Base-by-base conservation (phyloP, 495 filamentous ascomycete genomes). In the Hypoxylon lienhwacheense region DNA sequence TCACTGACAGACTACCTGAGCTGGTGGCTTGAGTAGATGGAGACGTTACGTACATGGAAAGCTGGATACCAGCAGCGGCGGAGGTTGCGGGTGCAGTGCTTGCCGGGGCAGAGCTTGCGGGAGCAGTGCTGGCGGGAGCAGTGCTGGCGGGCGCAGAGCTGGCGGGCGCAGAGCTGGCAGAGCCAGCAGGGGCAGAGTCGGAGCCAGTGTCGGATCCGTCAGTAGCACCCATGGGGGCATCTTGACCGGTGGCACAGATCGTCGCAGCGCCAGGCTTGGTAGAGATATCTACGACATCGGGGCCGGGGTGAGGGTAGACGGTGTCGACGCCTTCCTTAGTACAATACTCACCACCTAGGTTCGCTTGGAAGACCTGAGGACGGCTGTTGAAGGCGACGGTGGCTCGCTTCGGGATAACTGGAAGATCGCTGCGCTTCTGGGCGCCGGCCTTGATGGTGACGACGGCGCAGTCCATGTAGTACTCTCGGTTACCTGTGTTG, bases 281-380 rank as follows among this genome's bases (percentile, higher is more conserved):
- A 5, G 61, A 67, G n/a, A 47, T 60, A 44, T 62, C 49, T 49
- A 72, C 69, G 26, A 91, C 77, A 45, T 85, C 77, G 5, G 75
- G 72, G 40, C 90, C 90, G 5, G 89, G 86, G 54, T 90, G 69
- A n/a, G 87, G 87, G 69, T 83, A 93, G 10, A 79, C 68, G 22
- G 85, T 77, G 36, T 89, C 81, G 41, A 64, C 34, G 2, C 63
- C 67, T 47, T 85, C 80, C 33, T 60, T 54, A 25, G 84, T 87
- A 12, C 50, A 66, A 64, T 77, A 86, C 48, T 73, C 64, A 64
- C 73, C 74, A 46, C 64, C 72, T 22, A 86, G 46, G 64, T 87
- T 85, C 32, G 83, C 84, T 32, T 80, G 59, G 61, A 84, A 84
- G 42, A 87, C 66, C 32, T 73, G 46, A 5, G 85, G 85, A 11